Evolutionary conservation across 108 stramenopile species (phyloP), one percentile per base, ranked within the genome.

Genomic region (Nitzschia putrida): DNA sequence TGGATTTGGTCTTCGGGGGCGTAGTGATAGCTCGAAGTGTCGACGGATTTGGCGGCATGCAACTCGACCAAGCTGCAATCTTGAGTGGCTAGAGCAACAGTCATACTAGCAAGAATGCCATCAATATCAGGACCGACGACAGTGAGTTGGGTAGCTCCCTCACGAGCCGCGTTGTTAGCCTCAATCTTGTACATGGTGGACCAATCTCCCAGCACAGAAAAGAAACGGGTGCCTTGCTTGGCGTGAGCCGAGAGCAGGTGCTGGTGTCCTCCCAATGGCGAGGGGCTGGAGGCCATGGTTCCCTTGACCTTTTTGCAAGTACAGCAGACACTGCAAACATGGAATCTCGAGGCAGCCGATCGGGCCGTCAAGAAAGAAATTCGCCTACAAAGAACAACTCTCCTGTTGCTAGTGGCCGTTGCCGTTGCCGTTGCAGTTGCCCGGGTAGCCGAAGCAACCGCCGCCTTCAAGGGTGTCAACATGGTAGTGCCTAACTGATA

Each of bases 111-210:
- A 54, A 87, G 61, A 4, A 87, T 78, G 13, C 86, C 86, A 71
- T 84, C 83, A 21, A 87, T 69, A 70, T 87, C 86, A 7, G 86
- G 86, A 5, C 86, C 86, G 13, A 65, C 44, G 20, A 84, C 80
- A 29, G 71, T 72, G n/a, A 72, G 20, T 63, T 57, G 71, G 20
- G 71, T 72, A 3, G 61, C 40, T 2, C 29, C 45, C 11, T 20
- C 22, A 13, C 45, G 45, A n/a, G 44, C 44, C 20, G 71, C 60
- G 41, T 72, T 72, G 47, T 39, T 51, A 13, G 50, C 71, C 54
- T 72, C 71, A 50, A 72, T 63, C 22, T 63, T 55, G 45, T 72
- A 72, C 25, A 57, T 54, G 8, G 13, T 26, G 18, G 45, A 49
- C 25, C 21, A 52, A 12, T 59, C 57, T 16, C n/a, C 38, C 21